Evolutionary conservation across 495 filamentous ascomycete species (phyloP).

Genomic region (Penicillium nucicola): DNA sequence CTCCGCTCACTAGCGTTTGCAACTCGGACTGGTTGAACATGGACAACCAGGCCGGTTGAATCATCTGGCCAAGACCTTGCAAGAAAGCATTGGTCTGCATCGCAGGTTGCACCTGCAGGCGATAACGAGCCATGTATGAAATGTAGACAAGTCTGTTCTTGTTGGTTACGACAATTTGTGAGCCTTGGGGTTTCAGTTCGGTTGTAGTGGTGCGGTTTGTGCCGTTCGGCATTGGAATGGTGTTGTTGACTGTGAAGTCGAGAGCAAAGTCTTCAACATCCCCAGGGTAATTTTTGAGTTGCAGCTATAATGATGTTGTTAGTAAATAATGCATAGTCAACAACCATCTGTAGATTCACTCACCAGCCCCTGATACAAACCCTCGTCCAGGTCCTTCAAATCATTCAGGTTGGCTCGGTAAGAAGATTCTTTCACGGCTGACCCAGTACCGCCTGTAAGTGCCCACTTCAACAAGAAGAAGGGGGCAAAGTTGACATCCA

Average conservation of each 20-base stretch:
- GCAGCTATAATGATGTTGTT: conserved; percentile 42
- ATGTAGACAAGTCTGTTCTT: conserved; percentile 92
- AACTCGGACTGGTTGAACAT: conserved; percentile 99
- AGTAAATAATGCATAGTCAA: background rate
- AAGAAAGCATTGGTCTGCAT: conserved; percentile 85
- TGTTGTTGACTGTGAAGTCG: conserved; percentile 89
- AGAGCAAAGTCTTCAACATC: conserved; percentile 76
- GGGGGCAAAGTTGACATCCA: conserved; percentile 89
- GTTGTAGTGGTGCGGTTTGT: conserved; percentile 53
- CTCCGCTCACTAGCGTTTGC: conserved; percentile 87
- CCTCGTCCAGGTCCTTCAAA: conserved; percentile 86
- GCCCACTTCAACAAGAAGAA: conserved; percentile 98
- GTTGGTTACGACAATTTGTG: conserved; percentile 80
- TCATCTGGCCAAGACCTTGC: conserved; percentile 78
- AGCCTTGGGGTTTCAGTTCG: conserved; percentile 72
- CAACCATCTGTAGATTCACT: conserved; percentile 14
- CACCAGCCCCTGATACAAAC: conserved; percentile 86
- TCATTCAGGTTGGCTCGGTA: conserved; percentile 92
- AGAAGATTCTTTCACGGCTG: conserved; percentile 61
- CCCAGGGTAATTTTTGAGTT: conserved; percentile 83
- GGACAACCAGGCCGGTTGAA: conserved; percentile 86
- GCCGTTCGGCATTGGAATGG: conserved; percentile 54
- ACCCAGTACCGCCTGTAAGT: conserved; percentile 61
- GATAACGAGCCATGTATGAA: conserved; percentile 81
- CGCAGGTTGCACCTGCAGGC: conserved; percentile 72